phyloP scores from a whole-genome alignment of 2,329 filamentous ascomycete genomes.

The Pyrenochaeta sp. region DNA sequence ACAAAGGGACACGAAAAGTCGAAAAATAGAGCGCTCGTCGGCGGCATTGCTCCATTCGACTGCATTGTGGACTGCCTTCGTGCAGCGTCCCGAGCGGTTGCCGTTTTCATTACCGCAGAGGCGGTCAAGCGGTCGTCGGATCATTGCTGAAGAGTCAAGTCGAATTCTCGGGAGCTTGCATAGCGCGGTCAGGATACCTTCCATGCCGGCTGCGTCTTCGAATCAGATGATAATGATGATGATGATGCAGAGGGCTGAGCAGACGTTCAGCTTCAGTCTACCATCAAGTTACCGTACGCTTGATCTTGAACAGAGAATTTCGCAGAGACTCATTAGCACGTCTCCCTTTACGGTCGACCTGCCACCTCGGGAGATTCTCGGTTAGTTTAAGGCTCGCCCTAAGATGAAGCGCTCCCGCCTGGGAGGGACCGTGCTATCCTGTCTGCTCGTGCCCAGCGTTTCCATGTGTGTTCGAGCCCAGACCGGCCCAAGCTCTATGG shows the following conservation, averaged over 20 bases:
- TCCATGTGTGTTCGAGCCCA: constrained; percentile 35
- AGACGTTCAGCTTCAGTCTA: not conserved
- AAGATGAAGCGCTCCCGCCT: constrained; percentile 32
- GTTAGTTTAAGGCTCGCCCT: constrained; percentile 26
- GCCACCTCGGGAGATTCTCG: constrained; percentile 38
- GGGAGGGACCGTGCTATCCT: constrained; percentile 36
- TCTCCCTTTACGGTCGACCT: constrained; percentile 27
- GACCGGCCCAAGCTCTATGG: constrained; percentile 35
- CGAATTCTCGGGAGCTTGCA: not conserved
- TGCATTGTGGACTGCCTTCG: constrained; percentile 1
- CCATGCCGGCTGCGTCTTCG: not conserved
- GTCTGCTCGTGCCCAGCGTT: constrained; percentile 32
- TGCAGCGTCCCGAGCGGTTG: constrained; percentile 19
- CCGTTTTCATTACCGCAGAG: constrained; percentile 5
- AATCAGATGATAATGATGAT: not conserved
- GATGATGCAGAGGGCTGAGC: not conserved
- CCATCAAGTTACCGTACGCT: not conserved
- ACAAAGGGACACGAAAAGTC: constrained; percentile 6
- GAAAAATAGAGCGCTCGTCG: constrained; percentile 15
- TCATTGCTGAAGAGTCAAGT: not conserved
- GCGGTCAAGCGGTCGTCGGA: constrained; percentile 21
- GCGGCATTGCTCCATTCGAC: constrained; percentile 17
- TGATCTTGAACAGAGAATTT: constrained; percentile 6
- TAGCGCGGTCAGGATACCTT: not conserved
- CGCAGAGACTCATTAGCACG: constrained; percentile 3